A percentile compares a stretch with the other conserved stretches of the same genome.
These are phyloP conservation scores for Hypsizygus ulmarius DNA, from an alignment of 1,284 basidiomycete genomes.

Conservation along the genomic window DNA sequence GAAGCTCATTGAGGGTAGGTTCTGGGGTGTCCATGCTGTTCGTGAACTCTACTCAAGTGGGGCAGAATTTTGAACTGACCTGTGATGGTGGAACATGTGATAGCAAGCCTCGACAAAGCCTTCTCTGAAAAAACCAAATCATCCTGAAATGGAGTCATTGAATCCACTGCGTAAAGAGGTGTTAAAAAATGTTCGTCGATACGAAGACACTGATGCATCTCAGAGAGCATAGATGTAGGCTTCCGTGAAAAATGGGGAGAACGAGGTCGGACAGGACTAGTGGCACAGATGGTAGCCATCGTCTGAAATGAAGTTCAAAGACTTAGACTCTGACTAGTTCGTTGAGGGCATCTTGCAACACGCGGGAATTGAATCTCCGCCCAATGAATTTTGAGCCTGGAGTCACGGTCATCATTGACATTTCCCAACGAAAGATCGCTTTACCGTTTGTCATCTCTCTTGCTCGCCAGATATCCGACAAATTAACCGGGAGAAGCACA, in stretches of 20 bases:
- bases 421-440: slow-evolving; percentile 1
- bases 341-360: neutral
- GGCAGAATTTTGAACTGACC: neutral
- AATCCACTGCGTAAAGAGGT: neutral
- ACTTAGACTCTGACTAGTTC: too few relatives aligned
- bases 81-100: neutral
- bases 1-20: neutral
- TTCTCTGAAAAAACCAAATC: neutral
- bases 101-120: neutral
- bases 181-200: neutral
- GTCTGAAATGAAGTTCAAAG: too few relatives aligned
- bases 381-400: slow-evolving; percentile 14
- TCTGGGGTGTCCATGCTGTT: neutral
- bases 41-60: neutral
- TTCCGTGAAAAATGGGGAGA: too few relatives aligned
- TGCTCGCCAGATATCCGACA: neutral
- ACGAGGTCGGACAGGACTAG: too few relatives aligned
- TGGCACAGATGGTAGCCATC: too few relatives aligned
- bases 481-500: slow-evolving; percentile 5
- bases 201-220: neutral
- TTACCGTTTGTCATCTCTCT: neutral
- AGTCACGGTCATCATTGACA: slow-evolving; percentile 3
- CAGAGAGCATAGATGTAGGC: too few relatives aligned
- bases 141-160: too few relatives aligned
- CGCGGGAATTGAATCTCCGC: slow-evolving; percentile 17